Evolutionary conservation across 352 stramenopile genomes (phyloP), one percentile per base, ranked within the genome.

Genomic region (Pythium plurisporium): DNA sequence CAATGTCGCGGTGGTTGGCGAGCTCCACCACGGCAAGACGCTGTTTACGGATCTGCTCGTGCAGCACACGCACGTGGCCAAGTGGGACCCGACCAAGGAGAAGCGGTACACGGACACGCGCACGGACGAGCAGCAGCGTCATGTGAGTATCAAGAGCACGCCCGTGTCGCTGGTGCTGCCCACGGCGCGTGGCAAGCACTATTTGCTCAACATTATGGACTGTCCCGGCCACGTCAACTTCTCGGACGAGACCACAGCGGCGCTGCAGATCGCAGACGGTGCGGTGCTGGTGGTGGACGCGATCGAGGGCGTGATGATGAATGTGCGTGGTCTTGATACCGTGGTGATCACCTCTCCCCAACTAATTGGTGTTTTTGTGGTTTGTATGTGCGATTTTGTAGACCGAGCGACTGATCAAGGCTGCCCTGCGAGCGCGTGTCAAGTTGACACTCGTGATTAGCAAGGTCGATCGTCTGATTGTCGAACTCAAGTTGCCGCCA

Each of bases 381-480:
- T 27, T 53, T 26, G 44, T 20, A 23, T 30, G 23, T 49, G 26
- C 45, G 3, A 1, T 48, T 50, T 30, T 55, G 14, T 62, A 98
- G 75, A 99, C 97, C 2, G 95, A 99, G 70, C 79, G 96, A 34
- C 41, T 98, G 19, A 79, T 99, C 34, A 87, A 94, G 62, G 92
- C 98, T 37, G 89, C 94, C 23, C 72, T 99, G 40, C 64, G 77
- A 15, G 86, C 97, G 31, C 87, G 94, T 26, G 65, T 99, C 20
- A 70, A 87, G 15, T 69, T 99, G 2, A 72, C 90, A 11, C 75
- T 99, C 19, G 82, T 94, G 29, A 64, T 99, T 36, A 99, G 98
- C 72, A 99, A 99, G 72, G 84, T 99, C 37, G 97, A 99, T 73
- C 94, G 97, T 0, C 72, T 99, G 15, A 98, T 99, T 64, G 87